Evolutionary conservation across 2,329 filamentous ascomycete species (phyloP).

Genomic region (Fusarium guadeloupense): DNA sequence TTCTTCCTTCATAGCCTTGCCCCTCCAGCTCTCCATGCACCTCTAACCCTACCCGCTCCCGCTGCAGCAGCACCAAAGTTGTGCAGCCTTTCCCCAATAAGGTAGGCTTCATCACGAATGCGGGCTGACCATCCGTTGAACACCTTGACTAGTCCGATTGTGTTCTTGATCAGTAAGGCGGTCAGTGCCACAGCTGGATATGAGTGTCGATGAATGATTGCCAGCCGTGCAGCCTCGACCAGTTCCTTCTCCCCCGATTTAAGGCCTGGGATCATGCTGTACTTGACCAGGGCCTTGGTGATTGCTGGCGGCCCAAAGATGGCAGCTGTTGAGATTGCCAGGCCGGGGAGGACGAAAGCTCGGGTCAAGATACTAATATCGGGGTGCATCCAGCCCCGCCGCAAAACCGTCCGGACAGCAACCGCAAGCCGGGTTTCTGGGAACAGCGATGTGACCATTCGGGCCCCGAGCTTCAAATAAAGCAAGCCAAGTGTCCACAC

Average conservation of each 20-base stretch:
- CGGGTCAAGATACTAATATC: constrained; percentile 82
- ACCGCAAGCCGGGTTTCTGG: constrained; percentile 75
- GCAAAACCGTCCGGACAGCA: constrained; percentile 78
- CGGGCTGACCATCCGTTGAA: constrained; percentile 80
- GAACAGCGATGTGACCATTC: constrained; percentile 73
- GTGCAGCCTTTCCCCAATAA: constrained; percentile 93
- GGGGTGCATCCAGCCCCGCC: constrained; percentile 80
- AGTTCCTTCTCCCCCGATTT: constrained; percentile 36
- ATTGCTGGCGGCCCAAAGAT: constrained; percentile 71
- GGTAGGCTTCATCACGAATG: constrained; percentile 93
- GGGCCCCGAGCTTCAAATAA: constrained; percentile 82
- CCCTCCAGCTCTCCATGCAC: constrained; percentile 51
- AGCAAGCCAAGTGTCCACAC: constrained; percentile 93
- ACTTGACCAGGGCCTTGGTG: constrained; percentile 52
- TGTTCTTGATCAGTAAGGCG: constrained; percentile 54
- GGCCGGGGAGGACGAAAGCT: constrained; percentile 82
- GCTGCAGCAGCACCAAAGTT: constrained; percentile 76
- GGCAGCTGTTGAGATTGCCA: constrained; percentile 68
- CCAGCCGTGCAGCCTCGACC: constrained; percentile 43
- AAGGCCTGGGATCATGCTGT: constrained; percentile 31
- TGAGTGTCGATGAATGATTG: constrained; percentile 64
- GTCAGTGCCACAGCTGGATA: constrained; percentile 73
- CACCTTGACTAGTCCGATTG: constrained; percentile 65
- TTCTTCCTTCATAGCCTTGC: constrained; percentile 41
- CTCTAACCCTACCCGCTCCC: constrained; percentile 48